Evolutionary conservation across 2,329 filamentous ascomycete genomes (phyloP).

Genomic region (Hypoxylon sp.): DNA sequence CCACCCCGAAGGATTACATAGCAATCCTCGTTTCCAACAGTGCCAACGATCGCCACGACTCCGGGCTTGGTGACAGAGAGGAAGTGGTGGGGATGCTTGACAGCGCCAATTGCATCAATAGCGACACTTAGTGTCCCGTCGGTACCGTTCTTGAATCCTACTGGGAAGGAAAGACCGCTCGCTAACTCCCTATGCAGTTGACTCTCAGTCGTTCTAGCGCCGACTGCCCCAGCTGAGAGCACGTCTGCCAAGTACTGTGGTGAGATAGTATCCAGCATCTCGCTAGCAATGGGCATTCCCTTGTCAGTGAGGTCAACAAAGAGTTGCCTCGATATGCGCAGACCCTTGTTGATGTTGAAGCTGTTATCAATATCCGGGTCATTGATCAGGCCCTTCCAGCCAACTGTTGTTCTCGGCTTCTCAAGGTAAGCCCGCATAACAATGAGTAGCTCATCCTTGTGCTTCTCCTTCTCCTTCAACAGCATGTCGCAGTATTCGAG

Average conservation of each 20-base stretch:
- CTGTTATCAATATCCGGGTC: slow-evolving; percentile 98
- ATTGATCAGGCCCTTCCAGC: slow-evolving; percentile 99
- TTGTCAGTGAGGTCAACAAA: slow-evolving; percentile 92
- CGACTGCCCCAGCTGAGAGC: slow-evolving; percentile 91
- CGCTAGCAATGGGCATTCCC: slow-evolving; percentile 96
- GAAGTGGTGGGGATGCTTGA: slow-evolving; percentile 94
- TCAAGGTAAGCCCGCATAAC: slow-evolving; percentile 99
- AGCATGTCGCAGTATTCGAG: slow-evolving; percentile 93
- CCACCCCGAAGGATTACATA: slow-evolving; percentile 96
- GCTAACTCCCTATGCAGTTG: slow-evolving; percentile 96
- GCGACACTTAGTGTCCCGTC: slow-evolving; percentile 91
- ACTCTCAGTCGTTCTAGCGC: slow-evolving; percentile 95
- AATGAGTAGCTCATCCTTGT: slow-evolving; percentile 90
- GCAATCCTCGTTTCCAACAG: slow-evolving; percentile 94
- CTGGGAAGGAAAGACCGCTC: slow-evolving; percentile 94
- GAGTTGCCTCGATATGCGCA: slow-evolving; percentile 87
- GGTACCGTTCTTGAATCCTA: slow-evolving; percentile 99
- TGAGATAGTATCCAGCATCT: slow-evolving; percentile 98
- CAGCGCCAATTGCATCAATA: slow-evolving; percentile 95
- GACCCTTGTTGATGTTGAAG: slow-evolving; percentile 99
- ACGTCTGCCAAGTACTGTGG: slow-evolving; percentile 96
- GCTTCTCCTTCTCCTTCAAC: slow-evolving; percentile 85
- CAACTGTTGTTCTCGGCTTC: slow-evolving; percentile 97
- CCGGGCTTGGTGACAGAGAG: slow-evolving; percentile 97
- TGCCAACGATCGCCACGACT: slow-evolving; percentile 94